Base-by-base conservation (phyloP, 805 yeast genomes). In the Cyberlindnera xylosilytica region DNA sequence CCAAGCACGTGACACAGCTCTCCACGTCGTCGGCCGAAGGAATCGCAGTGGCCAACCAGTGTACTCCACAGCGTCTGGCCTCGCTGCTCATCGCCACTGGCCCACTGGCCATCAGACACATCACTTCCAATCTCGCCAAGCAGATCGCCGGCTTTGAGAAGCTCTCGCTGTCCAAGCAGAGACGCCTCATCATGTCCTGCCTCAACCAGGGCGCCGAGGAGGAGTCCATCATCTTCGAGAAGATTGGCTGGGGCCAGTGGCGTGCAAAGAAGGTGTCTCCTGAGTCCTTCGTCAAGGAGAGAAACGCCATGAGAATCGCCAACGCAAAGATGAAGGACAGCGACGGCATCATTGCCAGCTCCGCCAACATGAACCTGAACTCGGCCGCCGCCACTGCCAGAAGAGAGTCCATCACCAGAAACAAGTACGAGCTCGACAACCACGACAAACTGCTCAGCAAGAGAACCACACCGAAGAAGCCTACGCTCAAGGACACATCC, bases 161-260 rank as follows among this genome's bases (percentile, higher is more conserved):
- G 50, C 68, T 90, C 43, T 84, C 95, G 2, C 71, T 88, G 17
- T 86, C 95, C 10, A 90, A 90, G 58, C 97, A 90, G 64, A 75
- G 97, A 58, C 72, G 97, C 46, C 73, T 90, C 44, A 90, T 90
- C 23, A 90, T 90, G 83, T 80, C 89, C 12, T 93, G 90, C 30
- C 74, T 90, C 65, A 96, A 88, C 53, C 75, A 78, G 50, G 84
- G 86, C 9, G 81, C 78, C 42, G 73, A 74, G 44, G 61, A 61
- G 6, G 58, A 67, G 35, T 60, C 66, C 6, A 81, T 85, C 33
- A 77, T 83, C 13, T 90, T 90, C 65, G 95, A 88, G 57, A 90
- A 90, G 65, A 88, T 90, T 24, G 97, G 97, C 18, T 90, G 98
- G 98, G 98, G 98, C 46, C 95, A 90, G 62, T 90, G 98, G 98